Conservation (phyloP, 23 red algal species). For the Gracilaria domingensis region DNA sequence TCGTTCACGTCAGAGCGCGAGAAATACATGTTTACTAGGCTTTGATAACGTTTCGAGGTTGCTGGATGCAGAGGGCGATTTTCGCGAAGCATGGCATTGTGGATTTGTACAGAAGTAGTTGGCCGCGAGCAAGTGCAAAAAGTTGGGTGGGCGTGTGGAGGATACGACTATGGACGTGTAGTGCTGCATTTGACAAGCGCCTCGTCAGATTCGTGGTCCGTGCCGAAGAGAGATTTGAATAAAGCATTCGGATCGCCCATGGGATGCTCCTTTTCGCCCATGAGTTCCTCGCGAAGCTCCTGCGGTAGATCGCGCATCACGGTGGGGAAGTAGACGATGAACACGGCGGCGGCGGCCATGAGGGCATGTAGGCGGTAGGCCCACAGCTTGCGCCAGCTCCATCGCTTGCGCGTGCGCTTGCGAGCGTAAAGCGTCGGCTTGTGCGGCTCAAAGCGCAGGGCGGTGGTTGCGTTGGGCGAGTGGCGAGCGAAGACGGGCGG, state of each 20-base stretch:
- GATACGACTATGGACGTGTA: too few relatives aligned
- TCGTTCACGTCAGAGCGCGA: conserved; percentile 44
- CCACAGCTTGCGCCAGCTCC: conserved; percentile 24
- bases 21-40: conserved; percentile 52
- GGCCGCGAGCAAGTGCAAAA: too few relatives aligned
- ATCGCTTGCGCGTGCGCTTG: conserved; percentile 8
- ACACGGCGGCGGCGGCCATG: conserved; percentile 14
- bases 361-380: conserved; percentile 6
- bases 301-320: conserved; percentile 42
- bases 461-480: neutral
- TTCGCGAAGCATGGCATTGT: too few relatives aligned
- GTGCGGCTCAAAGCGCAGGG: neutral
- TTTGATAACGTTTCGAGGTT: neutral
- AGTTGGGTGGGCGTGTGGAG: too few relatives aligned
- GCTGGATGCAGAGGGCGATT: too few relatives aligned
- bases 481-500: neutral
- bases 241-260: conserved; percentile 39
- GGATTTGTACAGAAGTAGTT: too few relatives aligned
- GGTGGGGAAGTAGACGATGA: conserved; percentile 52
- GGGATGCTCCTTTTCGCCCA: conserved; percentile 40
- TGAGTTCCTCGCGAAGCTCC: conserved; percentile 47
- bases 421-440: neutral
- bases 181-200: too few relatives aligned
- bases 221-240: conserved; percentile 38
- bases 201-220: neutral